Base-by-base conservation (phyloP, 768 basidiomycete genomes). In the Mrakia gelida region DNA sequence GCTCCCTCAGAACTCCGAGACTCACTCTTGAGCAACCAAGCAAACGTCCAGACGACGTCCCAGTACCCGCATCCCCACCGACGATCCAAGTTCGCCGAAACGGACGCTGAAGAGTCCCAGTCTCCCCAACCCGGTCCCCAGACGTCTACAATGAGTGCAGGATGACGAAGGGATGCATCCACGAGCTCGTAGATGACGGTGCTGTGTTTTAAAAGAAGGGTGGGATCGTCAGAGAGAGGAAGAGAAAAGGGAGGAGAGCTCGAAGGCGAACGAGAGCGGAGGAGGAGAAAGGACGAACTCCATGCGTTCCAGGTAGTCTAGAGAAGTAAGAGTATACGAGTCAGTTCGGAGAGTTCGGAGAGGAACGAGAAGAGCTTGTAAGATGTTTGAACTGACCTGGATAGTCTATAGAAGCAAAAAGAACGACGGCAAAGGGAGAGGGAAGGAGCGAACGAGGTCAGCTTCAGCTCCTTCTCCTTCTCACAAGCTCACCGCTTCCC, bases 51-150 rank as follows among this genome's bases (percentile, higher is more conserved):
- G 18, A 79, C 71, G 67, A 75, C 74, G 63, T 79, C 78, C 52
- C 74, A 79, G 45, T 79, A 75, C 2, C 78, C 78, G 61, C 78
- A 79, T 6, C 78, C 78, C 78, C 78, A 79, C 23, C 65, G 56
- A 21, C 49, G 67, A 54, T 75, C 67, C 21, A 79, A 15, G 49
- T 79, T 79, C 15, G 41, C 70, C 9, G 61, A 65, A 11, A 79
- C 59, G 8, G 65, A 62, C 49, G 61, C 62, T 4, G 26, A 16
- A 1, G 59, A 15, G 59, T 79, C 75, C 78, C 78, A 79, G n/a
- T 68, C 78, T 15, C 59, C 41, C 78, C 78, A 79, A n/a, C 71
- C 70, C 1, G 78, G 78, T 23, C 78, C 78, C 68, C 71, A 79
- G 49, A 79, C 78, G 45, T 34, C 43, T 16, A 68, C 43, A 34